phyloP scores from a whole-genome alignment of 2,329 filamentous ascomycete species.

The Pseudogymnoascus sp. region DNA sequence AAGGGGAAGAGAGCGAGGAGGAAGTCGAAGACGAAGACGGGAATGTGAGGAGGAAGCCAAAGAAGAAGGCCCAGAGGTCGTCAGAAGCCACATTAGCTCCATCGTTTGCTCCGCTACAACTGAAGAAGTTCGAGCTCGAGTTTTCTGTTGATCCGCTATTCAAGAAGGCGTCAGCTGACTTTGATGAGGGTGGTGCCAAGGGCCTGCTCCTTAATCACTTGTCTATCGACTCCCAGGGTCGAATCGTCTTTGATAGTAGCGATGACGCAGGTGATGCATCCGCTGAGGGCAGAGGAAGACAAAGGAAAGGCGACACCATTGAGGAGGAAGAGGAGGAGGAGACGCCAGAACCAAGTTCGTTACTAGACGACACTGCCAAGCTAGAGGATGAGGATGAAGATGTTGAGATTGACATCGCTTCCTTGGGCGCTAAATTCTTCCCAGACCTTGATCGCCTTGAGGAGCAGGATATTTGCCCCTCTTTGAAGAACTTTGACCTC shows the following conservation, averaged over 20 bases:
- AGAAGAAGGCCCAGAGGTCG: constrained; percentile 69
- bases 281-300: constrained; percentile 25
- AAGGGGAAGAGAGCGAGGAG: constrained; percentile 52
- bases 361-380: constrained; percentile 30
- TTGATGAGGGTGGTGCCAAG: constrained; percentile 95
- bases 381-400: constrained; percentile 44
- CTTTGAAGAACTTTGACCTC: constrained; percentile 86
- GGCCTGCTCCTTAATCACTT: constrained; percentile 90
- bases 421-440: constrained; percentile 75
- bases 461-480: constrained; percentile 86
- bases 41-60: constrained; percentile 50
- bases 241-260: constrained; percentile 97
- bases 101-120: constrained; percentile 76
- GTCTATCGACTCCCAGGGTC: constrained; percentile 84
- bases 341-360: constrained; percentile 31
- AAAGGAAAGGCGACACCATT: constrained; percentile 53
- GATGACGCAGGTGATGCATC: constrained; percentile 62
- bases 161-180: constrained; percentile 97
- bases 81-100: constrained; percentile 90
- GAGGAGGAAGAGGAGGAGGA: constrained; percentile 39
- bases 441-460: constrained; percentile 70
- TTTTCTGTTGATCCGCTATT: constrained; percentile 97
- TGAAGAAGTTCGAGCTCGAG: constrained; percentile 97
- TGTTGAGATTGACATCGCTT: constrained; percentile 69
- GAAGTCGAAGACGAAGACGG: constrained; percentile 50